Conservation (phyloP, 2,329 filamentous ascomycete species). For the Ophiocordyceps australis region DNA sequence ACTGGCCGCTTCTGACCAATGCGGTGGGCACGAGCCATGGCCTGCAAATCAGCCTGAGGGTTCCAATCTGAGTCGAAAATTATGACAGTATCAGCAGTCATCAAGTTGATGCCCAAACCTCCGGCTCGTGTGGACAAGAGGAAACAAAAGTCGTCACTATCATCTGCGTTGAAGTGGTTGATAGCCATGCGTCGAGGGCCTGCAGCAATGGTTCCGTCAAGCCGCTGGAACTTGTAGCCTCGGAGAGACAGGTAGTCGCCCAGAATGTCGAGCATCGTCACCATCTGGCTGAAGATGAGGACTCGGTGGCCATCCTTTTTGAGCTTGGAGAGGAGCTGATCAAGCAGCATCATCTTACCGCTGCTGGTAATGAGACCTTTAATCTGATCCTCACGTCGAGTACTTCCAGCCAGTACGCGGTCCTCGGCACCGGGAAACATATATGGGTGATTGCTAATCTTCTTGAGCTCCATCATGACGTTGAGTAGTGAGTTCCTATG, state of each 20-base stretch:
- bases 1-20: constrained; percentile 95
- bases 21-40: constrained; percentile 94
- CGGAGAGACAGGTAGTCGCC: constrained; percentile 85
- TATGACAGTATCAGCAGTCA: constrained; percentile 96
- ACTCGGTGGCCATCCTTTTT: constrained; percentile 90
- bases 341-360: constrained; percentile 98
- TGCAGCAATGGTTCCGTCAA: constrained; percentile 88
- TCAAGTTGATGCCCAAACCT: constrained; percentile 95
- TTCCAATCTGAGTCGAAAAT: constrained; percentile 99
- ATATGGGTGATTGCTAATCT: constrained; percentile 96
- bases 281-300: constrained; percentile 98
- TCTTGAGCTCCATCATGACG: constrained; percentile 99
- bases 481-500: constrained; percentile 92
- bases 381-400: constrained; percentile 73
- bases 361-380: constrained; percentile 91
- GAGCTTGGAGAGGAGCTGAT: constrained; percentile 84
- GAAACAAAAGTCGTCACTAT: constrained; percentile 92
- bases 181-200: constrained; percentile 82
- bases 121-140: constrained; percentile 87
- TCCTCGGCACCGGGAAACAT: constrained; percentile 94
- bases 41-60: constrained; percentile 91
- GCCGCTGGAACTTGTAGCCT: constrained; percentile 86
- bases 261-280: constrained; percentile 92
- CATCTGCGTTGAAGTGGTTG: constrained; percentile 95
- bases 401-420: constrained; percentile 63